Evolutionary conservation across 2,329 filamentous ascomycete genomes (phyloP), one percentile per base, ranked within the genome.

Genomic region (Xylaria sp.): DNA sequence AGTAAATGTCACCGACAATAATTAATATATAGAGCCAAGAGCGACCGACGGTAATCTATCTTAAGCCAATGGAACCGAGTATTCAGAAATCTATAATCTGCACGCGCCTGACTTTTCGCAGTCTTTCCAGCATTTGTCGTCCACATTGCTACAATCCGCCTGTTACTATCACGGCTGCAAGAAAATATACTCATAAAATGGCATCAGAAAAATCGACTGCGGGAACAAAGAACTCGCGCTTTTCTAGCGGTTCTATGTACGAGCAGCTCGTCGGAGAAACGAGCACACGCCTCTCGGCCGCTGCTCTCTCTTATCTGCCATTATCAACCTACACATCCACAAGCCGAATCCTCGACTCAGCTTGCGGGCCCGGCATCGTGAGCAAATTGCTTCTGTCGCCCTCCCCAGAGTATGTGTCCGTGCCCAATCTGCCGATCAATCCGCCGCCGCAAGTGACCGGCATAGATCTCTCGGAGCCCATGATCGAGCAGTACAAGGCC

Each of bases 311-410:
- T 20, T 20, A 63, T 57, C 66, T 76, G 10, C 74, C 74, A 3
- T 59, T 75, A 13, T 69, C 69, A 23, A 72, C 63, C 10, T 75
- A 75, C 40, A 70, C 44, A 26, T 62, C 74, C 1, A 65, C 66
- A 15, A 74, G 63, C 40, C 73, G 70, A 33, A 74, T 75, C 42
- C 63, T 75, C n/a, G 74, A 75, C 62, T 76, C 71, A 3, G 74
- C 73, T 6, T 72, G 70, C 48, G 74, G 74, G 10, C 74, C 73
- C 11, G 73, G 74, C 17, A 75, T 75, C 28, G 74, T 74, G n/a
- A 72, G 68, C 9, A 72, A 72, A 26, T 53, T 76, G 7, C 57
- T 75, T 9, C 44, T 75, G 23, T 75, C 72, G 9, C 71, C 74
- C 2, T 71, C 67, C 5, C 68, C 72, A 1, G 26, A 48, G 10